phyloP scores from a whole-genome alignment of 148 eudicot genomes.

The Chenopodium suecicum region DNA sequence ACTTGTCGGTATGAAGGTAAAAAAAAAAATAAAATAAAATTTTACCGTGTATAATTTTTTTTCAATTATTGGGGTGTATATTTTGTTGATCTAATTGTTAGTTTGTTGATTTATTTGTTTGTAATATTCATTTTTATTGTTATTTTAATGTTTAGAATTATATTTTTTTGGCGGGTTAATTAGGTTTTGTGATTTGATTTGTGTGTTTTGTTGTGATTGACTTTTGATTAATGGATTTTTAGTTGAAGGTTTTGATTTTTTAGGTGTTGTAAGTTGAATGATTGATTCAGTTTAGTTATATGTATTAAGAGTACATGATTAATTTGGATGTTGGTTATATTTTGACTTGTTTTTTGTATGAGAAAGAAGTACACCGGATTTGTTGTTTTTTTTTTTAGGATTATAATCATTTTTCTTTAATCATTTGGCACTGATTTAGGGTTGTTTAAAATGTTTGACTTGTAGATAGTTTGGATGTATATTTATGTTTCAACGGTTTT shows the following conservation, averaged over 20 bases:
- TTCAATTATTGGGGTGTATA: not conserved
- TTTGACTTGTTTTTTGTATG: slow-evolving; percentile 7
- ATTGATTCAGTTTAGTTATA: not conserved
- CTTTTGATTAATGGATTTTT: not conserved
- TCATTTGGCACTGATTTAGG: not conserved
- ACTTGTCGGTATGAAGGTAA: slow-evolving; percentile 85
- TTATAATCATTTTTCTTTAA: not conserved
- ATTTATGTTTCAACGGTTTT: not conserved
- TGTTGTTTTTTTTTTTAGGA: not conserved
- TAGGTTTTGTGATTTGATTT: slow-evolving; percentile 3
- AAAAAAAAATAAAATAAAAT: too few species aligned
- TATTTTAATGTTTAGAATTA: not conserved
- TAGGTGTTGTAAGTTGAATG: not conserved
- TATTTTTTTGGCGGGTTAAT: slow-evolving; percentile 10
- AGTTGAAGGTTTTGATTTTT: not conserved
- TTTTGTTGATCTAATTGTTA: slow-evolving; percentile 15
- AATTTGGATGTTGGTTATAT: not conserved
- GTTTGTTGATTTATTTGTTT: not conserved
- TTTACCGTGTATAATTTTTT: not conserved
- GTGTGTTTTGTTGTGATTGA: not conserved
- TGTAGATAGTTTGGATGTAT: slow-evolving; percentile 7
- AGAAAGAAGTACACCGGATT: not conserved
- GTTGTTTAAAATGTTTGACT: slow-evolving; percentile 18
- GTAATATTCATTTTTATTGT: not conserved
- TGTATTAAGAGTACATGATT: not conserved